These are phyloP conservation scores for Blastomyces emzantsi DNA, from an alignment of 2,329 filamentous ascomycete species.

Conservation along the genomic window DNA sequence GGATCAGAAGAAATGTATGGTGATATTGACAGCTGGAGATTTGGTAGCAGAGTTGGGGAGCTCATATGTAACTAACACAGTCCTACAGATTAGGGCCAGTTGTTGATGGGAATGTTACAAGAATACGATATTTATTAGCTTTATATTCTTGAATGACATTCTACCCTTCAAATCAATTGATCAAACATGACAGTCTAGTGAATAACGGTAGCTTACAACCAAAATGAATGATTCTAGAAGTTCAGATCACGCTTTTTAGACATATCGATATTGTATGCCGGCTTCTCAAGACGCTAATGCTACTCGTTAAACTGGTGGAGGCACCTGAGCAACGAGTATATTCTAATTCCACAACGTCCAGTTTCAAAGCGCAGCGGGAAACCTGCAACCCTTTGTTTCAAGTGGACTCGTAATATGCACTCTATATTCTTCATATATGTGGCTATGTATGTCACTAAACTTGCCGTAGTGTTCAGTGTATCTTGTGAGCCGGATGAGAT, in stretches of 20 bases:
- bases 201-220: background rate
- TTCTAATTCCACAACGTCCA: background rate
- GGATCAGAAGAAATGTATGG: too few relatives aligned
- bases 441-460: background rate
- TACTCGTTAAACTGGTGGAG: background rate
- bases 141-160: background rate
- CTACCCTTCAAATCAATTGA: too few relatives aligned
- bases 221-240: background rate
- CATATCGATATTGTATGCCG: background rate
- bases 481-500: too few relatives aligned
- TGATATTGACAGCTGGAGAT: background rate
- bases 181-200: background rate
- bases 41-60: background rate
- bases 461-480: slow-evolving; percentile 10
- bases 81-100: too few relatives aligned
- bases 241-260: background rate
- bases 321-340: background rate
- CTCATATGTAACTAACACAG: background rate
- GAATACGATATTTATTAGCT: background rate
- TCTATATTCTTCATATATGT: background rate
- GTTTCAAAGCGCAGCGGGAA: background rate
- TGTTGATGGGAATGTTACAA: background rate
- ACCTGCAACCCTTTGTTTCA: background rate
- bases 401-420: background rate
- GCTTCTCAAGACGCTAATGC: background rate